Evolutionary conservation across 148 eudicot species (phyloP).

Genomic region (Persicaria maculosa): DNA sequence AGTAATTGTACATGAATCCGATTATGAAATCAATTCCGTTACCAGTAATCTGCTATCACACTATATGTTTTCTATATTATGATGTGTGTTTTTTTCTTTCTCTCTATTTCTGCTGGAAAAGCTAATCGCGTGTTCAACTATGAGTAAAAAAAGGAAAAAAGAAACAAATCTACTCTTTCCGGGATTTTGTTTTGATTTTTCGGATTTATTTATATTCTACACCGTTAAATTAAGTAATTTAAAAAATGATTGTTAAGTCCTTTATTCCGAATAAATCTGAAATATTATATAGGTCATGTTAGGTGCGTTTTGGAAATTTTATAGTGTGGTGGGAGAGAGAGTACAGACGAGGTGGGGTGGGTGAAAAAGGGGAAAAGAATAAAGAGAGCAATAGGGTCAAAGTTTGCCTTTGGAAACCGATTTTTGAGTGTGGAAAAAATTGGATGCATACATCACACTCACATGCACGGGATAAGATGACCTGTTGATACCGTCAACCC

Average conservation of each 20-base stretch:
- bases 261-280: neutral
- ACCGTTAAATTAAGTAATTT: neutral
- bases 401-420: neutral
- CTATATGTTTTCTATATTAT: neutral
- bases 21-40: slow-evolving; percentile 1
- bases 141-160: neutral
- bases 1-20: neutral
- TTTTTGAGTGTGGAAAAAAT: neutral
- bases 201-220: neutral
- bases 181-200: slow-evolving; percentile 3
- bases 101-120: neutral
- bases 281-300: neutral
- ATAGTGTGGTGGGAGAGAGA: neutral
- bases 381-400: neutral
- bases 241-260: neutral
- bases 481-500: slow-evolving; percentile 3
- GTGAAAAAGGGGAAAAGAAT: neutral
- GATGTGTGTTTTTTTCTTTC: neutral
- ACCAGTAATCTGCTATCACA: neutral
- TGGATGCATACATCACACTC: neutral
- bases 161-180: neutral
- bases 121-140: neutral
- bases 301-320: neutral
- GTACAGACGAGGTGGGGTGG: neutral
- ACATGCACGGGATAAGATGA: slow-evolving; percentile 9